Evolutionary conservation across 2,329 filamentous ascomycete species (phyloP), one percentile per base, ranked within the genome.

Genomic region (Monilinia aucupariae): DNA sequence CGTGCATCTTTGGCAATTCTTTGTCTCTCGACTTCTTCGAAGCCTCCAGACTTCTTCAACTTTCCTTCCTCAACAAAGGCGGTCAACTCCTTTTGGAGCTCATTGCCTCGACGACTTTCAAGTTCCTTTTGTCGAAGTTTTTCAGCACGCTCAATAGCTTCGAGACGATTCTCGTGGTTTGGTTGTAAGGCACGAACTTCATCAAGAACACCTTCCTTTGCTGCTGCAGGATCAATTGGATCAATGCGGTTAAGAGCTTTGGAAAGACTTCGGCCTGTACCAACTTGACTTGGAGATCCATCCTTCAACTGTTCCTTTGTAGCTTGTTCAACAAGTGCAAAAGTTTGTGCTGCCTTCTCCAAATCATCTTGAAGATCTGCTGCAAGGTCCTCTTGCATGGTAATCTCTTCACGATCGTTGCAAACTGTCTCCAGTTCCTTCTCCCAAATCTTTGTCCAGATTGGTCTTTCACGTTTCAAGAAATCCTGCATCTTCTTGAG

Each of bases 361-460:
- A 99, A 80, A 78, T 99, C 94, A 72, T 97, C 92, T 72, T 94
- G 87, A 67, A 99, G 78, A 78, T 99, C 94, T 51, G 92, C 86
- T 68, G 93, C 88, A 66, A 99, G 84, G 71, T 97, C 94, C 78
- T 99, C 94, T 80, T 96, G 93, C 81, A 97, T 89, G 56, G 92
- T 94, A 69, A 99, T 84, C 76, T 97, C 87, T 73, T 97, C 93
- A 68, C 92, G 87, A 72, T 97, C 94, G 74, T 96, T 92, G 77
- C 94, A 97, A 3, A 99, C 93, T 59, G 93, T 88, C 75, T 97
- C 91, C 52, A 99, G 81, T 75, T 97, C 92, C 77, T 96, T 92
- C 82, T 97, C 93, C 94, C 94, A 99, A 68, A 97, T 96, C 84
- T 97, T 97, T 61, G 92, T 97, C 93, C 94, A 99, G 64, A 97